Percentiles rank a stretch among this genome's conserved stretches.
Evolutionary conservation across 192 early-diverging fungal genomes (phyloP).

Genomic region (Mycoemilia scoparia): DNA sequence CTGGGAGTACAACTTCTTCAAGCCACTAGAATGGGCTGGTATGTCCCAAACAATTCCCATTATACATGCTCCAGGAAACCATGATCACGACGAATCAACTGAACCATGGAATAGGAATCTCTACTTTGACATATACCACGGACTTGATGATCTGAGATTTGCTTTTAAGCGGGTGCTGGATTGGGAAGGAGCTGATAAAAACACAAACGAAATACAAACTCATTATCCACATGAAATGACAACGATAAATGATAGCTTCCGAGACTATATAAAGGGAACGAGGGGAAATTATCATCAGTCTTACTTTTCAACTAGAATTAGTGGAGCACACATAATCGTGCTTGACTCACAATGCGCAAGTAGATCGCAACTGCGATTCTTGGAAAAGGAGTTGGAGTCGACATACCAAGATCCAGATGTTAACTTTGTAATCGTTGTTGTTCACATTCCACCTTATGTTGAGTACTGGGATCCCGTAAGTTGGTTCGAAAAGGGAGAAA

Average conservation of each 20-base stretch:
- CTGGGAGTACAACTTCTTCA: conserved; percentile 52
- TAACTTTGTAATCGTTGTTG: conserved; percentile 40
- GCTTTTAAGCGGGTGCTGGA: too few relatives aligned
- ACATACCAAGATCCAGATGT: conserved; percentile 25
- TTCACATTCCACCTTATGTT: conserved; percentile 56
- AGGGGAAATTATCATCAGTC: conserved; percentile 26
- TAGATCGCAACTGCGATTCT: conserved; percentile 38
- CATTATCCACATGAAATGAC: conserved; percentile 2
- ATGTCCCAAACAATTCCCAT: conserved; percentile 37
- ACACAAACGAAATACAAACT: too few relatives aligned
- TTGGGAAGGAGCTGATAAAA: too few relatives aligned
- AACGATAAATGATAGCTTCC: conserved; percentile 6
- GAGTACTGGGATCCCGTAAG: conserved; percentile 56
- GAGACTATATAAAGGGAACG: too few relatives aligned
- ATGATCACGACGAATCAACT: conserved; percentile 41
- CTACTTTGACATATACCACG: conserved; percentile 25
- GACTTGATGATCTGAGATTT: conserved; percentile 23
- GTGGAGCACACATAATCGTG: conserved; percentile 43
- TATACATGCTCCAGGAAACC: conserved; percentile 59
- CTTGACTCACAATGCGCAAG: conserved; percentile 49
- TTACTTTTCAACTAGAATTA: conserved; percentile 24
- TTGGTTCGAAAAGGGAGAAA: conserved; percentile 46
- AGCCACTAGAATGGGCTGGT: conserved; percentile 35
- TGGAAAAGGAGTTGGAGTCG: conserved; percentile 36
- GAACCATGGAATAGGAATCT: conserved; percentile 29